A percentile compares a stretch with the other conserved stretches of the same genome.
Evolutionary conservation across 805 yeast species (phyloP).

Genomic region (Diddensiella santjacobensis): DNA sequence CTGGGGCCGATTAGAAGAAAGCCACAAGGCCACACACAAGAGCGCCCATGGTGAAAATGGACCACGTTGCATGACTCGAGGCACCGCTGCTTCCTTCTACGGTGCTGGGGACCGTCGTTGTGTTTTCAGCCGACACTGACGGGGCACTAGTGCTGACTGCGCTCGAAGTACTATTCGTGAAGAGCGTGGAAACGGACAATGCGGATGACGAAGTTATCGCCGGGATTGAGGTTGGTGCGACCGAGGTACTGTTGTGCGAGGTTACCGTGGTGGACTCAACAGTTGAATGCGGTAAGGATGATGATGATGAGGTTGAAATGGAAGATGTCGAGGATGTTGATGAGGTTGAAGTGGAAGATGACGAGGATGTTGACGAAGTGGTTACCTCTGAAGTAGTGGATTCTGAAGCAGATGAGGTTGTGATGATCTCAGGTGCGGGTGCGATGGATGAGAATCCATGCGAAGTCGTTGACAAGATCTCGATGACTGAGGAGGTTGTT

Average conservation of each 20-base stretch:
- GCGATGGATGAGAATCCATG: conserved; percentile 21
- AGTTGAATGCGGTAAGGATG: conserved; percentile 1
- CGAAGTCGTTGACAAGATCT: conserved; percentile 17
- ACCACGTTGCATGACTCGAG: neutral
- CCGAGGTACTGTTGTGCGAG: neutral
- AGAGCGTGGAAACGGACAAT: neutral
- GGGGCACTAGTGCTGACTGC: neutral
- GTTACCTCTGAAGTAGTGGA: conserved; percentile 15
- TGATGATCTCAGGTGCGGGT: conserved; percentile 12
- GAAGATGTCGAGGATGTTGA: conserved; percentile 5
- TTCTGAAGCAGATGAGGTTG: conserved; percentile 16
- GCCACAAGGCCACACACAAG: neutral
- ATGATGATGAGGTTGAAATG: conserved; percentile 1
- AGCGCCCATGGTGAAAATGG: neutral
- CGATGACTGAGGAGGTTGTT: conserved; percentile 5
- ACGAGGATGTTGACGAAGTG: conserved; percentile 16
- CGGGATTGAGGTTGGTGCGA: neutral
- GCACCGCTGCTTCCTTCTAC: neutral
- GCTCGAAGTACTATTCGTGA: neutral
- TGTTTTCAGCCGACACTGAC: neutral
- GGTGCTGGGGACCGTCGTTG: neutral
- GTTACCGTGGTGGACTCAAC: neutral
- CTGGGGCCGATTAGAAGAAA: neutral
- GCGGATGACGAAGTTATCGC: neutral
- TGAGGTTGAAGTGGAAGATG: conserved; percentile 6